Evolutionary conservation across 225 moss, liverwort and hornwort species (phyloP).

Genomic region (Straminergon stramineum): DNA sequence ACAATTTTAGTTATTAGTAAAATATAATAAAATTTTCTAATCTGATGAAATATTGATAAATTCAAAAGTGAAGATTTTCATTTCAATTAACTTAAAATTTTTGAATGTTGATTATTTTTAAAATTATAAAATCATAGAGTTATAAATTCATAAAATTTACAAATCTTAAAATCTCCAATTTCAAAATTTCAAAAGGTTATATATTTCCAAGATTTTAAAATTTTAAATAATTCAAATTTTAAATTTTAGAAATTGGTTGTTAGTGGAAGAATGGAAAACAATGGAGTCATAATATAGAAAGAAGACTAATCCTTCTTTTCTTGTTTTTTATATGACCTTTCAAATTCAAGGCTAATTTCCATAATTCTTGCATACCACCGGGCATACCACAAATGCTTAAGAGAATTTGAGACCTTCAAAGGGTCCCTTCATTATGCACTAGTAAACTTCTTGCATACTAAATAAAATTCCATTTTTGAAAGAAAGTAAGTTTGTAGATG

Average conservation of each 20-base stretch:
- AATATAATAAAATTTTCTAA: accelerated
- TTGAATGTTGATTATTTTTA: not conserved
- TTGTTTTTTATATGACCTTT: not conserved
- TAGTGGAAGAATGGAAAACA: not conserved
- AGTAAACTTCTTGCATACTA: no score
- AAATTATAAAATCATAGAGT: not conserved
- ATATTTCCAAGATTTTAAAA: not conserved
- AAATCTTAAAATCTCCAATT: no score
- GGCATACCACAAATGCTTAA: not conserved
- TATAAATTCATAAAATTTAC: not conserved
- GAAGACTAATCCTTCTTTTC: not conserved
- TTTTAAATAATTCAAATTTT: not conserved
- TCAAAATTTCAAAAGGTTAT: no score
- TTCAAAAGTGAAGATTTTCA: not conserved
- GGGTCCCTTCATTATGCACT: not conserved
- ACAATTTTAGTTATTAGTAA: not conserved
- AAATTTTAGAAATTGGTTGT: not conserved
- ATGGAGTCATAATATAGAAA: not conserved
- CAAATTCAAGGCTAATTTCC: not conserved
- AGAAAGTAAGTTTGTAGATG: not conserved
- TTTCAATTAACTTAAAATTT: not conserved
- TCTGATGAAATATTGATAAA: not conserved
- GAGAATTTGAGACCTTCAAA: not conserved
- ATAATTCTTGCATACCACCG: not conserved
- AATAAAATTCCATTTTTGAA: not conserved